phyloP scores from a whole-genome alignment of 352 stramenopile genomes.

The Phytophthora sp. region DNA sequence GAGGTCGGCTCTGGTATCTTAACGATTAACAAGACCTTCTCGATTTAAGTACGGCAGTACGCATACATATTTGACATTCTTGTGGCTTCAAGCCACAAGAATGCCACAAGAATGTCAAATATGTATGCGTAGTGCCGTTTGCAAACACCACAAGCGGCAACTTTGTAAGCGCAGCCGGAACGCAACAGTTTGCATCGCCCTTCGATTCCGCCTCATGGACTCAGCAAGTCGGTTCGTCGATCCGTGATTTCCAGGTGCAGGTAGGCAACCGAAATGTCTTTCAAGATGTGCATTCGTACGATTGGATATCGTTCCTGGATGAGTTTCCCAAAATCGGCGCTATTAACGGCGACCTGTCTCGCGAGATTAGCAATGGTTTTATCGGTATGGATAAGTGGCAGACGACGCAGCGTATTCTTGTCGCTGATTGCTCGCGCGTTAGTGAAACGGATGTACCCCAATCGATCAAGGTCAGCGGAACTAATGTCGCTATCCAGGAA shows the following conservation, averaged over 20 bases:
- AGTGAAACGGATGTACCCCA: background rate
- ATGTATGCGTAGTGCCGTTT: background rate
- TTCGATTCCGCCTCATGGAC: slow-evolving; percentile 6
- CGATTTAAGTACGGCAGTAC: too few species aligned
- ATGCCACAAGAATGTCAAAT: slow-evolving; percentile 1
- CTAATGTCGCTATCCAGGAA: background rate
- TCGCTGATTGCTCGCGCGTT: too few species aligned
- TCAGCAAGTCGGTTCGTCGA: background rate
- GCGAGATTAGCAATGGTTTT: background rate
- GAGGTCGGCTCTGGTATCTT: too few species aligned
- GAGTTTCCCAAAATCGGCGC: background rate
- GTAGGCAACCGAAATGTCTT: background rate
- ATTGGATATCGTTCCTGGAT: background rate
- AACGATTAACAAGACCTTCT: too few species aligned
- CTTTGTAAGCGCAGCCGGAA: background rate
- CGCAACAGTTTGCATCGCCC: background rate
- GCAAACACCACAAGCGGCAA: background rate
- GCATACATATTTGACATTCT: background rate
- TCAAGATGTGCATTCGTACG: background rate
- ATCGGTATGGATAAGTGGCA: background rate
- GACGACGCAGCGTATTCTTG: background rate
- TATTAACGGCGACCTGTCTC: background rate
- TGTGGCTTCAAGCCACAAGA: too few species aligned
- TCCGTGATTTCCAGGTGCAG: slow-evolving; percentile 1
- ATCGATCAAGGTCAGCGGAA: background rate